Evolutionary conservation across 495 filamentous ascomycete genomes (phyloP).

Genomic region (Lasiosphaeria ovina): DNA sequence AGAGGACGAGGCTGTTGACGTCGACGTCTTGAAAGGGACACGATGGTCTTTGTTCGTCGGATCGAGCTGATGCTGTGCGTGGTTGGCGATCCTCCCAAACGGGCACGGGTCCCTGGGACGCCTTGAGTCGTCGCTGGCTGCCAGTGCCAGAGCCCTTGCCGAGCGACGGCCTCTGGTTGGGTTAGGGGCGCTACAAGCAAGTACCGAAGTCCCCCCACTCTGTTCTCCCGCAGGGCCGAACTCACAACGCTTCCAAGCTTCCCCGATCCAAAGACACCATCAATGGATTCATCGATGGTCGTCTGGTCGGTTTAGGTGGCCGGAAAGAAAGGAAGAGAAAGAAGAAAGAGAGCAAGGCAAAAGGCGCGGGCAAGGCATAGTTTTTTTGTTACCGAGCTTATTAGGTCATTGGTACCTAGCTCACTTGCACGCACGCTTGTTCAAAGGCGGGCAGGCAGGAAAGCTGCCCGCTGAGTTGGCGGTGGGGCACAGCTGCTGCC

Average conservation of each 20-base stretch:
- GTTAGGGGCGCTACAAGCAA: background rate
- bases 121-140: no score
- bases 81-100: no score
- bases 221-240: background rate
- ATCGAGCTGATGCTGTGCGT: no score
- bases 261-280: conserved; percentile 8
- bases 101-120: no score
- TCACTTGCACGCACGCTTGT: background rate
- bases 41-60: no score
- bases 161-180: background rate
- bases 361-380: background rate
- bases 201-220: background rate
- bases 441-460: background rate
- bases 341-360: background rate
- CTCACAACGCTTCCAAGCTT: background rate
- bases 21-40: no score
- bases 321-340: background rate
- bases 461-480: conserved; percentile 30
- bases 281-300: background rate
- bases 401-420: conserved; percentile 2
- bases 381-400: conserved; percentile 8
- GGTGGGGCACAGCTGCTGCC: conserved; percentile 23
- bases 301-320: background rate
- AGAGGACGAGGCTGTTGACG: no score
- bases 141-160: conserved; percentile 1